These are phyloP conservation scores for Penicillium cataractarum DNA, from an alignment of 495 filamentous ascomycete species.

Conservation along the genomic window DNA sequence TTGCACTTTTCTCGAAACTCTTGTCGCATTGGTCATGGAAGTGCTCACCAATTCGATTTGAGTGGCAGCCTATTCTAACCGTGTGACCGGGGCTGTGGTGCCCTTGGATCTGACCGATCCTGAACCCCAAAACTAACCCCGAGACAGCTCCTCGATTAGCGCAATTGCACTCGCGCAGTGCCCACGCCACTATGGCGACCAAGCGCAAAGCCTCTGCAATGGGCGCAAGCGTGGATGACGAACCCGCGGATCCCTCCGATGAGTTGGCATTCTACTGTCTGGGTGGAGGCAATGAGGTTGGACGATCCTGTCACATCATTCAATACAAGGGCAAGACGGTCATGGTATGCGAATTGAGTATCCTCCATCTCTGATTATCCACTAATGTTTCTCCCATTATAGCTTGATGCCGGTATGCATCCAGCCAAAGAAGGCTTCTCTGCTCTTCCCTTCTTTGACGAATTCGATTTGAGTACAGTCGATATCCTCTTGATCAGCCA, in stretches of 20 bases:
- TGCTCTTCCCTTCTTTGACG: slow-evolving; percentile 94
- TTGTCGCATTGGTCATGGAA: slow-evolving; percentile 10
- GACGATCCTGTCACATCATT: slow-evolving; percentile 94
- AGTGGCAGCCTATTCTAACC: slow-evolving; percentile 10
- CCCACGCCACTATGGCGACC: slow-evolving; percentile 60
- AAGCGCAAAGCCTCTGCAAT: slow-evolving; percentile 76
- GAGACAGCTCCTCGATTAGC: background rate
- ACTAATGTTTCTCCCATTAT: slow-evolving; percentile 26
- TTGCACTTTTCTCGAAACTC: no score
- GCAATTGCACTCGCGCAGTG: background rate
- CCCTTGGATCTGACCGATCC: slow-evolving; percentile 8
- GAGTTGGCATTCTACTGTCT: slow-evolving; percentile 92
- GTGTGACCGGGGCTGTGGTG: slow-evolving; percentile 12
- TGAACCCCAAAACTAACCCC: background rate
- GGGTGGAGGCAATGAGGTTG: slow-evolving; percentile 96
- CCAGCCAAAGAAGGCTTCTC: slow-evolving; percentile 96
- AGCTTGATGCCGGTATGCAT: slow-evolving; percentile 97
- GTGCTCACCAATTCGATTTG: slow-evolving; percentile 3
- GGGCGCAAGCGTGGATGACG: slow-evolving; percentile 60
- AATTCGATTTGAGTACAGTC: slow-evolving; percentile 96
- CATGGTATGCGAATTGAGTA: slow-evolving; percentile 65
- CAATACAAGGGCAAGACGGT: slow-evolving; percentile 99
- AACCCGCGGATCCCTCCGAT: slow-evolving; percentile 77
- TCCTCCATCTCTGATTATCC: background rate
- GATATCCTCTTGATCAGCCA: slow-evolving; percentile 97